Base-by-base conservation (phyloP, 192 early-diverging fungal species). In the Entomortierella beljakovae region DNA sequence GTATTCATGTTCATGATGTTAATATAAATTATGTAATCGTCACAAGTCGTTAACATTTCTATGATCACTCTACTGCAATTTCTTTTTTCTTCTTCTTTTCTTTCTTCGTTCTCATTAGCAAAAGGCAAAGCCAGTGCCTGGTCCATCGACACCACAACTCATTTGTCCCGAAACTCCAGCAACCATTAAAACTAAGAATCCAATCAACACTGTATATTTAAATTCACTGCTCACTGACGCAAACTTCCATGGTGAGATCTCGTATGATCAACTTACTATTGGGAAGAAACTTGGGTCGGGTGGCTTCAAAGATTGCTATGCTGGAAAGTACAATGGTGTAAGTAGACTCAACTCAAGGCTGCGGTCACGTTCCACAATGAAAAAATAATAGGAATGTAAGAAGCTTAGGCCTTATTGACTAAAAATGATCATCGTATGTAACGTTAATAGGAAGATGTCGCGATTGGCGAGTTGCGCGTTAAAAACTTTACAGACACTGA, bases 231-330 rank as follows among this genome's bases (percentile, higher is more conserved):
- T 81, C 11, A 61, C 54, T 49, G 80, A 81, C 15, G 62, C 63
- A 23, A 82, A 85, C 49, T 81, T 87, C 31, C 81, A 85, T 3
- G 83, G 89, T 31, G 89, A 90, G 38, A 92, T 93, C 54, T 66
- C 81, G 0, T 91, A 86, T 28, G 86, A 89, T 20, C 81, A 88
- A 49, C 80, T 93, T 8, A 80, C 75, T 28, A 62, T 91, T 61
- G 89, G 89, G 28, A 80, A 81, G 34, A 93, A 93, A 70, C 80
- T 93, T 20, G 92, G 92, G 10, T 87, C 90, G 5, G 92, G 92
- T 13, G 92, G 91, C 16, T 93, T 93, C 80, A 93, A 93, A 64
- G 92, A 93, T 68, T 93, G 92, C 74, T 93, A 84, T 71, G 76
- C 82, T 1, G 92, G 92, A 65, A 84, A 71, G 59, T 92, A 90